A percentile compares a stretch with the other conserved stretches of the same genome.
These are phyloP conservation scores for Grosmannia penicillata DNA, from an alignment of 2,329 filamentous ascomycete genomes.

Conservation along the genomic window DNA sequence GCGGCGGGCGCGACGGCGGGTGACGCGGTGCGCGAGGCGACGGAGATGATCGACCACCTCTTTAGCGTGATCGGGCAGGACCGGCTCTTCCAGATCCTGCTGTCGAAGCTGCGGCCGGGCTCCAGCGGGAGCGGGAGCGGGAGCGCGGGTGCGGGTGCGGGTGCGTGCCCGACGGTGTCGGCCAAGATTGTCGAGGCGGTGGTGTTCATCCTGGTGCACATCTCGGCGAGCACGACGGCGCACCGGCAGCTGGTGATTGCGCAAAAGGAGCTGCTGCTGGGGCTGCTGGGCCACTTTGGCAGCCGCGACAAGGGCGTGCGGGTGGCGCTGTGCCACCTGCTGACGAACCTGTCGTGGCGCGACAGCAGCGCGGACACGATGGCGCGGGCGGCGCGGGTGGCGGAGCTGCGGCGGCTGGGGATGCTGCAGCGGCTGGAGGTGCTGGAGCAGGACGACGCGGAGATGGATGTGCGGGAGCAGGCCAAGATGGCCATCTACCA, in stretches of 20 bases:
- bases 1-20: slow-evolving; percentile 28
- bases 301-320: slow-evolving; percentile 63
- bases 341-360: slow-evolving; percentile 73
- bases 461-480: slow-evolving; percentile 71
- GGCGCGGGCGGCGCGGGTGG: slow-evolving; percentile 50
- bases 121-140: too few species aligned
- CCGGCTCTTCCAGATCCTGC: slow-evolving; percentile 66
- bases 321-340: slow-evolving; percentile 64
- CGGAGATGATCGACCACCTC: slow-evolving; percentile 72
- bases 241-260: slow-evolving; percentile 66
- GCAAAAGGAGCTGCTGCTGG: slow-evolving; percentile 61
- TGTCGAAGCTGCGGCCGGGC: slow-evolving; percentile 63
- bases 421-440: slow-evolving; percentile 51
- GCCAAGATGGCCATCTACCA: slow-evolving; percentile 68
- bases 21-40: slow-evolving; percentile 33
- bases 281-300: slow-evolving; percentile 57
- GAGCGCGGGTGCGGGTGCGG: slow-evolving; percentile 33
- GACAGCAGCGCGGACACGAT: slow-evolving; percentile 57
- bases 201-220: slow-evolving; percentile 72
- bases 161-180: too few species aligned
- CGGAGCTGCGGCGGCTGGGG: slow-evolving; percentile 55
- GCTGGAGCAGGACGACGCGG: slow-evolving; percentile 49
- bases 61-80: slow-evolving; percentile 63
- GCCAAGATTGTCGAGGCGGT: slow-evolving; percentile 63
- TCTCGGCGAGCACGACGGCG: slow-evolving; percentile 65